These are phyloP conservation scores for Grigorovia humatica DNA, from an alignment of 805 yeast genomes.

Conservation along the genomic window DNA sequence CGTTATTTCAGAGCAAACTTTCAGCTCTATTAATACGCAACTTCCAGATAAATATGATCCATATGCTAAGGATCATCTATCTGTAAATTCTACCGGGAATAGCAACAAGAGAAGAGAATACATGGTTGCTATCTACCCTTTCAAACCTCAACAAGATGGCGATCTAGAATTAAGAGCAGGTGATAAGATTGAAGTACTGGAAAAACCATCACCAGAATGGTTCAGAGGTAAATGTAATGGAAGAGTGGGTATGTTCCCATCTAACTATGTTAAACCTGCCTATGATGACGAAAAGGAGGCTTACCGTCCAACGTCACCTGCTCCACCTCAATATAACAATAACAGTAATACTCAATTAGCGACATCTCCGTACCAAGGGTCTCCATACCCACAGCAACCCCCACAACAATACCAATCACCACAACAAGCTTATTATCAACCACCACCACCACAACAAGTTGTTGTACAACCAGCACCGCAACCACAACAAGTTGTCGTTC, in stretches of 20 bases:
- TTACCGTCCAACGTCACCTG: too few species aligned
- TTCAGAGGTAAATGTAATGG: slow-evolving; percentile 67
- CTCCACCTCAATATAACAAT: too few species aligned
- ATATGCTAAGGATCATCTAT: not conserved
- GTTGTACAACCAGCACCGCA: slow-evolving; percentile 33
- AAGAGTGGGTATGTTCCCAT: slow-evolving; percentile 74
- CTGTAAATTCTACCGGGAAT: too few species aligned
- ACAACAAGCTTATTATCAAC: slow-evolving; percentile 37
- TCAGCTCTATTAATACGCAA: slow-evolving; percentile 36
- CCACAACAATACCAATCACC: slow-evolving; percentile 23
- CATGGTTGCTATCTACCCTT: slow-evolving; percentile 67
- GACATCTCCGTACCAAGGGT: not conserved
- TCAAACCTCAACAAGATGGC: slow-evolving; percentile 60
- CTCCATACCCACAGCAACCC: slow-evolving; percentile 4
- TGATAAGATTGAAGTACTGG: slow-evolving; percentile 57
- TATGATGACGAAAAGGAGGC: not conserved
- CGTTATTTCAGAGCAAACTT: slow-evolving; percentile 52
- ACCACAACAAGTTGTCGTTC: slow-evolving; percentile 21
- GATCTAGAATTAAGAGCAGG: slow-evolving; percentile 61
- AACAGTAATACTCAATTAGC: too few species aligned
- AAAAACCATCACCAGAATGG: slow-evolving; percentile 79
- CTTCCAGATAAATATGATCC: slow-evolving; percentile 50
- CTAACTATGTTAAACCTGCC: slow-evolving; percentile 59
- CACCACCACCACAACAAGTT: slow-evolving; percentile 41
- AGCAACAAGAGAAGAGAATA: slow-evolving; percentile 22